A percentile compares a stretch with the other conserved stretches of the same genome.
Evolutionary conservation across 257 asterid genomes (phyloP).

Genomic region (Handroanthus guayacan): DNA sequence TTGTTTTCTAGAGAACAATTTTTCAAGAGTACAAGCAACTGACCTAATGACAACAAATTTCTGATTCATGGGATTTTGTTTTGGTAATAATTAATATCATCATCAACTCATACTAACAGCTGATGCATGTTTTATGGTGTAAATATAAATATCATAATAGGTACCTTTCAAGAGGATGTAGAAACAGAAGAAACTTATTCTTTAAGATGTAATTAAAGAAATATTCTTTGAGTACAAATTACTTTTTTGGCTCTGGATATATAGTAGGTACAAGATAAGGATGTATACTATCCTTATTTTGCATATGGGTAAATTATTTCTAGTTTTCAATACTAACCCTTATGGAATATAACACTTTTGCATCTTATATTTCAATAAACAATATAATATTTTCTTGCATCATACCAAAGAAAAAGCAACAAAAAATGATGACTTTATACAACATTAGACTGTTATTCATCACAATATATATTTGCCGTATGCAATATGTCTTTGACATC

Average conservation of each 20-base stretch:
- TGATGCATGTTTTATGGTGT: constrained; percentile 33
- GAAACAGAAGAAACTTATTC: constrained; percentile 31
- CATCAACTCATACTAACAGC: constrained; percentile 24
- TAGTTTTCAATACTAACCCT: constrained; percentile 41
- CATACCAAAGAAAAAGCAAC: constrained; percentile 21
- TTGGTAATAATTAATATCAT: constrained; percentile 29
- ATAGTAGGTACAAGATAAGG: constrained; percentile 62
- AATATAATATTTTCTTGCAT: background rate
- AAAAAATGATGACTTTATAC: constrained; percentile 25
- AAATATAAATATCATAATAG: constrained; percentile 11
- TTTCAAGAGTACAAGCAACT: constrained; percentile 46
- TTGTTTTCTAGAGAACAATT: too few species aligned
- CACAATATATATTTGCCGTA: constrained; percentile 28
- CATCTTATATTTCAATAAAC: constrained; percentile 34
- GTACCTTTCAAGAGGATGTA: constrained; percentile 38
- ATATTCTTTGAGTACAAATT: constrained; percentile 53
- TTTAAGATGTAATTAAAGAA: constrained; percentile 38
- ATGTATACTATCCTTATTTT: constrained; percentile 49
- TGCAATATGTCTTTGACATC: constrained; percentile 40
- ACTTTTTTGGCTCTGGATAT: constrained; percentile 43
- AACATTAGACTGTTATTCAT: constrained; percentile 28
- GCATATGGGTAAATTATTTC: constrained; percentile 40
- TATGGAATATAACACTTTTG: constrained; percentile 57
- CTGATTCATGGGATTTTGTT: constrained; percentile 15
- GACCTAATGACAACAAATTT: constrained; percentile 40